phyloP scores from a whole-genome alignment of 1,284 basidiomycete species.

The Rhodotorula sp. region DNA sequence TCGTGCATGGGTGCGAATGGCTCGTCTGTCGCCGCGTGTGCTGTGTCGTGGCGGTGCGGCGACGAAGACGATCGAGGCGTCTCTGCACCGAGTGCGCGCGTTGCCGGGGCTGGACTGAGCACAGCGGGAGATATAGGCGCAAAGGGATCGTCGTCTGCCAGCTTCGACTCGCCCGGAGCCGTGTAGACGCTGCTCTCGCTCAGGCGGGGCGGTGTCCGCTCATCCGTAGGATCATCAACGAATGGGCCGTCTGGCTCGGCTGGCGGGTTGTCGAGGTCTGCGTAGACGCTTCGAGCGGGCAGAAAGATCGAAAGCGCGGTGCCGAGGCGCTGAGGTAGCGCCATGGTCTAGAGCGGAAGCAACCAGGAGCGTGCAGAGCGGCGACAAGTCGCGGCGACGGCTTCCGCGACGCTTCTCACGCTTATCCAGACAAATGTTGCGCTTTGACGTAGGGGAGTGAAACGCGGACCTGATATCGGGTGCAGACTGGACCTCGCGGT shows the following conservation, averaged over 20 bases:
- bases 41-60: neutral
- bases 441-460: no score
- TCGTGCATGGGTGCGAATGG: neutral
- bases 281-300: constrained; percentile 22
- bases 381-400: neutral
- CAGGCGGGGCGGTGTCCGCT: neutral
- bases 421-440: neutral
- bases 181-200: neutral
- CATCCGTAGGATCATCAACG: neutral
- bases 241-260: constrained; percentile 7
- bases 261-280: constrained; percentile 16
- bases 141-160: constrained; percentile 13
- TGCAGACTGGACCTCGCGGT: no score
- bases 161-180: no score
- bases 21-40: no score
- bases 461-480: no score
- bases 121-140: constrained; percentile 1
- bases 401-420: neutral
- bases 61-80: constrained; percentile 6
- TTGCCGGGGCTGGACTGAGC: neutral
- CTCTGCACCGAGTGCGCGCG: neutral
- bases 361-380: neutral
- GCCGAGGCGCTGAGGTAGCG: neutral
- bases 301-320: constrained; percentile 24
- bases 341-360: neutral